A percentile compares a stretch with the other conserved stretches of the same genome.
Conservation (phyloP, 306 rosid species). For the Ochetophila trinervis region DNA sequence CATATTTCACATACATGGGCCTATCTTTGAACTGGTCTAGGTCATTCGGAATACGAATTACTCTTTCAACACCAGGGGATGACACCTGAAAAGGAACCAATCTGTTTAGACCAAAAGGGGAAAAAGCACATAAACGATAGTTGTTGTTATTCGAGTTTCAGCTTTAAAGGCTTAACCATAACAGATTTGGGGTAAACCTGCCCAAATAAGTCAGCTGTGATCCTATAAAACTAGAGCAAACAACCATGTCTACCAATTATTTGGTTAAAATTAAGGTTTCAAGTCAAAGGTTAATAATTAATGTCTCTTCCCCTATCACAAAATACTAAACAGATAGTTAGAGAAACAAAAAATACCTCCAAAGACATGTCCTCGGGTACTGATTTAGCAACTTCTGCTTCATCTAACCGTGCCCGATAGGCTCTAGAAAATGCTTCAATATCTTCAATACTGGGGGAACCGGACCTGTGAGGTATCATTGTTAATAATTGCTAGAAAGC, state of each 20-base stretch:
- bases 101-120: conserved; percentile 14
- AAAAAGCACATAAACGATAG: background rate
- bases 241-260: background rate
- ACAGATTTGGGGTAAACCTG: conserved; percentile 7
- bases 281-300: conserved; percentile 4
- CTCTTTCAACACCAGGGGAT: conserved; percentile 94
- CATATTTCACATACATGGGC: conserved; percentile 71
- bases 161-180: no score
- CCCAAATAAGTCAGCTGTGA: background rate
- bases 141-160: no score
- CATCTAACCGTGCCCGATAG: conserved; percentile 67
- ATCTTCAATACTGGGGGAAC: conserved; percentile 90
- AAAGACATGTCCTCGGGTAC: conserved; percentile 74
- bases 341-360: conserved; percentile 53
- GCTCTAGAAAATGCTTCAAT: conserved; percentile 73
- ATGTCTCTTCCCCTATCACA: conserved; percentile 2
- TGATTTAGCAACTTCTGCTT: conserved; percentile 71
- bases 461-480: conserved; percentile 56
- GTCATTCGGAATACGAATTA: conserved; percentile 71
- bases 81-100: conserved; percentile 59
- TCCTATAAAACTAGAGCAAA: background rate
- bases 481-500: background rate
- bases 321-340: background rate
- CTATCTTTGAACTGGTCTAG: conserved; percentile 87
- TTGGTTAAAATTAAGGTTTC: background rate